phyloP scores from a whole-genome alignment of 371 early-diverging fungal species.

The Saksenaea vasiformis region DNA sequence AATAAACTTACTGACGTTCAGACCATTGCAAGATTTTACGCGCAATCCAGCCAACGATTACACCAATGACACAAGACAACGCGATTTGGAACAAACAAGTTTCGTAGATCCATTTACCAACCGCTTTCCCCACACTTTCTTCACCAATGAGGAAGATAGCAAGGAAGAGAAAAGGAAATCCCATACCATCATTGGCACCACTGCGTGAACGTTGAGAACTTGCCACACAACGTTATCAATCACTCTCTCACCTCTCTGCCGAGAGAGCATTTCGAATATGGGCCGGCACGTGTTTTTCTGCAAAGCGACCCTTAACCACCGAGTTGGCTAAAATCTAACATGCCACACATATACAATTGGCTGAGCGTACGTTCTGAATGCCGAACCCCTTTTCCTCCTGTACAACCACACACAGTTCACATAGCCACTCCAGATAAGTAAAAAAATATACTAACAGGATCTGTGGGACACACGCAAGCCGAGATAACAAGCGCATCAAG shows the following conservation, averaged over 20 bases:
- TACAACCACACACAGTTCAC: background rate
- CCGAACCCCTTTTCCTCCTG: background rate
- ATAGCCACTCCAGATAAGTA: background rate
- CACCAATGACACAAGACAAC: conserved; percentile 78
- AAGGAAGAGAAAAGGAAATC: conserved; percentile 88
- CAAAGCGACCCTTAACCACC: conserved; percentile 94
- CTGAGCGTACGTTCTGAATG: background rate
- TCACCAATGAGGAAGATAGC: conserved; percentile 72
- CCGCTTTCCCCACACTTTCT: conserved; percentile 58
- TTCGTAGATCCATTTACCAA: conserved; percentile 78
- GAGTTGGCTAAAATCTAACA: conserved; percentile 85
- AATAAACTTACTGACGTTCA: conserved; percentile 51
- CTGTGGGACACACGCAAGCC: conserved; percentile 94
- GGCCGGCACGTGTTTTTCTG: conserved; percentile 88
- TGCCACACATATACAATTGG: background rate
- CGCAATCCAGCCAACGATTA: conserved; percentile 73
- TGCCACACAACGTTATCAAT: background rate
- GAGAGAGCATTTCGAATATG: conserved; percentile 87
- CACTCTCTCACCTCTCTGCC: conserved; percentile 69
- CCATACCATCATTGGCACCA: conserved; percentile 85
- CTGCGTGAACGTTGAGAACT: conserved; percentile 28
- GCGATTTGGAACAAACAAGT: conserved; percentile 80
- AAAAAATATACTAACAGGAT: conserved; percentile 72
- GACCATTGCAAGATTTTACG: conserved; percentile 75
- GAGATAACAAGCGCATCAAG: conserved; percentile 79